These are phyloP conservation scores for Penicillium occitanis DNA, from an alignment of 2,329 filamentous ascomycete species.

Conservation along the genomic window DNA sequence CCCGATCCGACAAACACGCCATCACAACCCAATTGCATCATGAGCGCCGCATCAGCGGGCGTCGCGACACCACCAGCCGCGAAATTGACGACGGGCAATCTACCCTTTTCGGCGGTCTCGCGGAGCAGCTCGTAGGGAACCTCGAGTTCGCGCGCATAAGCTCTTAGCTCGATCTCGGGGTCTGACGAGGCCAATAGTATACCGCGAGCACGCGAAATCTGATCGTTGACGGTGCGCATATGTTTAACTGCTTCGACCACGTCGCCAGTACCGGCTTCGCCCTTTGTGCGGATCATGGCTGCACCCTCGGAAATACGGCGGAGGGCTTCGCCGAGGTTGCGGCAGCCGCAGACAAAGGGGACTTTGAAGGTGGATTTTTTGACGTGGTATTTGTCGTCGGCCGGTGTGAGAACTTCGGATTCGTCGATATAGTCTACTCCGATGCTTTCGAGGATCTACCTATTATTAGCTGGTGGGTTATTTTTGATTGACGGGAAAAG, in stretches of 20 bases:
- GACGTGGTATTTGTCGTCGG: conserved; percentile 87
- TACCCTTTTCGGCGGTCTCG: conserved; percentile 81
- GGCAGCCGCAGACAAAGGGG: conserved; percentile 95
- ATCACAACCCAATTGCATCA: conserved; percentile 99
- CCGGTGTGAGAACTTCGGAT: conserved; percentile 93
- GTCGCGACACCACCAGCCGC: conserved; percentile 99
- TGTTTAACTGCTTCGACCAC: conserved; percentile 95
- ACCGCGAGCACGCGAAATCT: conserved; percentile 70
- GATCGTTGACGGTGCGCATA: conserved; percentile 83
- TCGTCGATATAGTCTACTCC: conserved; percentile 98
- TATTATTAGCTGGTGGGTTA: too few relatives aligned
- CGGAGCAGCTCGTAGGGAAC: conserved; percentile 75
- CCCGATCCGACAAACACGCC: conserved; percentile 96
- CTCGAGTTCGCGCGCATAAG: conserved; percentile 77
- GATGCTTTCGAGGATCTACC: conserved; percentile 80
- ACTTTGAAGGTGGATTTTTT: conserved; percentile 79
- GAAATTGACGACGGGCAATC: conserved; percentile 95
- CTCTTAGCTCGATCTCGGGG: conserved; percentile 70
- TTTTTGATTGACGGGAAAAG: neutral
- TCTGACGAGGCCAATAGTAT: conserved; percentile 49
- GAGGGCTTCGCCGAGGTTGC: conserved; percentile 89
- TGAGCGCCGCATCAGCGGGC: conserved; percentile 90
- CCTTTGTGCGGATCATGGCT: conserved; percentile 98
- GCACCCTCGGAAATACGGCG: conserved; percentile 88
- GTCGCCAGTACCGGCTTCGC: conserved; percentile 94